These are phyloP conservation scores for Gillenia trifoliata DNA, from an alignment of 306 rosid genomes.

Conservation along the genomic window DNA sequence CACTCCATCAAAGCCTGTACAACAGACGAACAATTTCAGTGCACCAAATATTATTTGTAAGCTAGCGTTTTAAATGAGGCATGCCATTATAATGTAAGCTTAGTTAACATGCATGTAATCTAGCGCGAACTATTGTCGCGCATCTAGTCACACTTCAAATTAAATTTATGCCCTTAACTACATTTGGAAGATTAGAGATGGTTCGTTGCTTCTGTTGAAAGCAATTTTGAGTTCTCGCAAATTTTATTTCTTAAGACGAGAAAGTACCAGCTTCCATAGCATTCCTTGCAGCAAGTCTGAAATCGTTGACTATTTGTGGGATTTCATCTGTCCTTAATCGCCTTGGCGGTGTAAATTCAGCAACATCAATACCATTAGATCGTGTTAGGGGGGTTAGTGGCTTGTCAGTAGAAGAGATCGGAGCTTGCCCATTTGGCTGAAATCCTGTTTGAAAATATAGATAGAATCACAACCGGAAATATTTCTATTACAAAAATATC, in stretches of 20 bases:
- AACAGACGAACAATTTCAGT: not conserved
- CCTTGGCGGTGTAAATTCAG: constrained; percentile 48
- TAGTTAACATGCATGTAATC: too few relatives aligned
- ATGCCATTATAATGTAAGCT: too few relatives aligned
- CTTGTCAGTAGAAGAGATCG: constrained; percentile 53
- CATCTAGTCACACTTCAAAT: too few relatives aligned
- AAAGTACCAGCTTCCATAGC: constrained; percentile 73
- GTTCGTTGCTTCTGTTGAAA: not conserved
- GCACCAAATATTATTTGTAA: not conserved
- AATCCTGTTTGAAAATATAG: too few relatives aligned
- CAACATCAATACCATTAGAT: constrained; percentile 38
- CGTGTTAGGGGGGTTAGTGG: constrained; percentile 26
- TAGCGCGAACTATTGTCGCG: not conserved
- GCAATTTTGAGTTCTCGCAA: not conserved
- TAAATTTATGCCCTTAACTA: not conserved
- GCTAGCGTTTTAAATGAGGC: not conserved
- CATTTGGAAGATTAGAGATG: not conserved
- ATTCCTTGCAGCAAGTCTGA: constrained; percentile 52
- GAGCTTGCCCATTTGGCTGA: too few relatives aligned
- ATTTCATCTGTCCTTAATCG: constrained; percentile 57
- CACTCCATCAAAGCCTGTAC: not conserved
- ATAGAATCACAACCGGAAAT: too few relatives aligned
- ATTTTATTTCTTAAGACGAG: not conserved
- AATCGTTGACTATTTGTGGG: constrained; percentile 52
- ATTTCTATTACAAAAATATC: not conserved